Conservation (phyloP, 129 eudicot genomes). For the Centaurea solstitialis region DNA sequence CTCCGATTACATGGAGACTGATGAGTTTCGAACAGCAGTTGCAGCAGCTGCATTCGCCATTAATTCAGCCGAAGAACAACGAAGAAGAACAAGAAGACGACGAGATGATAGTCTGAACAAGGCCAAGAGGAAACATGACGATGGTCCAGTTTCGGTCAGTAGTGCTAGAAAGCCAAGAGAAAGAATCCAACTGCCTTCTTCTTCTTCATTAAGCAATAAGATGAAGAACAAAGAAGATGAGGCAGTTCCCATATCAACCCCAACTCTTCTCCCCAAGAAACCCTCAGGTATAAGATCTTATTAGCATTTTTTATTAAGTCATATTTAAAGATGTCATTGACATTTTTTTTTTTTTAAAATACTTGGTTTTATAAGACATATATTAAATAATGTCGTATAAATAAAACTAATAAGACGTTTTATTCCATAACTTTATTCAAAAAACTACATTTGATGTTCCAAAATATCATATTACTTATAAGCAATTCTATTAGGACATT, state of each 20-base stretch:
- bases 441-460: too few relatives aligned
- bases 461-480: neutral
- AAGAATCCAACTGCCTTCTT: slow-evolving; percentile 20
- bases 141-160: slow-evolving; percentile 19
- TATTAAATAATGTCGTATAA: neutral
- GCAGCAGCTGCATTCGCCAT: slow-evolving; percentile 92
- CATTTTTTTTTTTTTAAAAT: too few relatives aligned
- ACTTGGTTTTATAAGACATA: neutral
- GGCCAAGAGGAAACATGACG: slow-evolving; percentile 31
- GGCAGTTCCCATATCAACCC: slow-evolving; percentile 24
- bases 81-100: slow-evolving; percentile 13
- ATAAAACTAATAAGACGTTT: neutral
- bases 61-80: slow-evolving; percentile 45
- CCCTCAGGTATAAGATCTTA: slow-evolving; percentile 39
- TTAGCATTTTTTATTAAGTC: neutral
- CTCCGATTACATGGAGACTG: slow-evolving; percentile 34
- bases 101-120: slow-evolving; percentile 27
- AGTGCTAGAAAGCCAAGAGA: slow-evolving; percentile 30
- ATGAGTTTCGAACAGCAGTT: slow-evolving; percentile 68
- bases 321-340: neutral
- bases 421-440: neutral
- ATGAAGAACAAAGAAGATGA: slow-evolving; percentile 34
- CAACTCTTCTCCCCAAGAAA: slow-evolving; percentile 30
- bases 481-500: neutral
- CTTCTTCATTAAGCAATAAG: slow-evolving; percentile 25